A percentile compares a stretch with the other conserved stretches of the same genome.
Evolutionary conservation across 2,329 filamentous ascomycete genomes (phyloP).

Genomic region (Beauveria bassiana): DNA sequence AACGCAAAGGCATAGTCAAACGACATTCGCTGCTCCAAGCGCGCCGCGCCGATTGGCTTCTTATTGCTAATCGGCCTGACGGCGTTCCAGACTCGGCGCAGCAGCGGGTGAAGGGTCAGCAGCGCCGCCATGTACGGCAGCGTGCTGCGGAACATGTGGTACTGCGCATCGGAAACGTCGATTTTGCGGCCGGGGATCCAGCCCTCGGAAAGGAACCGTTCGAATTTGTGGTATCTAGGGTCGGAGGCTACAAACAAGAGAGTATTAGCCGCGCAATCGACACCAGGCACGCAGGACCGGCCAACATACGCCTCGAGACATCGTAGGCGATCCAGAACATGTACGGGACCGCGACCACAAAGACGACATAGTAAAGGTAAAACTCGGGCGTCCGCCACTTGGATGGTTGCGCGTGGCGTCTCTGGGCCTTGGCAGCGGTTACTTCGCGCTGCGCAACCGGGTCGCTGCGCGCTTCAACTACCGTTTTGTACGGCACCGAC

Average conservation of each 20-base stretch:
- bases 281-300: background rate
- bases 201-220: slow-evolving; percentile 63
- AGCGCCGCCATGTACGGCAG: slow-evolving; percentile 72
- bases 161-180: slow-evolving; percentile 86
- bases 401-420: slow-evolving; percentile 45
- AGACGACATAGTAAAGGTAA: slow-evolving; percentile 66
- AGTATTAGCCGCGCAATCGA: background rate
- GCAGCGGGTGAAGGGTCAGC: slow-evolving; percentile 68
- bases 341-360: slow-evolving; percentile 59
- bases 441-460: slow-evolving; percentile 25
- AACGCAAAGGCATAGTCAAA: slow-evolving; percentile 81
- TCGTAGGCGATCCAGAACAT: slow-evolving; percentile 91
- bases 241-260: slow-evolving; percentile 55
- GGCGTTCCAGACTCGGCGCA: slow-evolving; percentile 64
- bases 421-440: slow-evolving; percentile 29
- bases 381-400: slow-evolving; percentile 87
- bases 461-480: slow-evolving; percentile 43
- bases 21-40: slow-evolving; percentile 61
- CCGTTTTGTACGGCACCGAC: slow-evolving; percentile 55
- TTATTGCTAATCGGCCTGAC: slow-evolving; percentile 30
- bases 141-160: slow-evolving; percentile 76
- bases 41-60: slow-evolving; percentile 41
- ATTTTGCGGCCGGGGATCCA: slow-evolving; percentile 93
- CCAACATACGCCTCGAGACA: slow-evolving; percentile 66
- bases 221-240: slow-evolving; percentile 70